These are phyloP conservation scores for Arachis monticola DNA, from an alignment of 331 rosid species.

Conservation along the genomic window DNA sequence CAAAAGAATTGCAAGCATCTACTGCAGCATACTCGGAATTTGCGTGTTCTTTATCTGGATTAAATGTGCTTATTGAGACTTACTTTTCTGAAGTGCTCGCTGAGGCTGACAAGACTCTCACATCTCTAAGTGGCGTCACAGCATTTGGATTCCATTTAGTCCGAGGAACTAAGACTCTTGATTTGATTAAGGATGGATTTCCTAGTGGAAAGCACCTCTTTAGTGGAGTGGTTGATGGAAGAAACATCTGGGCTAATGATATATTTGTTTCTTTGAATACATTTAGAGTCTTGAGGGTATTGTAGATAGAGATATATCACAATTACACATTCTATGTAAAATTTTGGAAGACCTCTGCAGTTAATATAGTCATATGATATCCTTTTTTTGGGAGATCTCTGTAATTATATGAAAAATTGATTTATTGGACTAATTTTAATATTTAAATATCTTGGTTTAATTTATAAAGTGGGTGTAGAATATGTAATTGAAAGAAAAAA, in stretches of 20 bases:
- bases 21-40: constrained; percentile 77
- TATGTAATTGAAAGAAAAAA: too few relatives aligned
- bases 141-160: constrained; percentile 86
- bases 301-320: constrained; percentile 76
- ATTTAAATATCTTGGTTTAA: too few relatives aligned
- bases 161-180: constrained; percentile 83
- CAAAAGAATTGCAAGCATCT: constrained; percentile 74
- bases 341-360: background rate
- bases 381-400: background rate
- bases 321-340: constrained; percentile 21
- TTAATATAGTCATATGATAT: constrained; percentile 17
- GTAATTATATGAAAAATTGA: too few relatives aligned
- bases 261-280: constrained; percentile 65
- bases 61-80: constrained; percentile 83
- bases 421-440: too few relatives aligned
- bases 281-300: constrained; percentile 58
- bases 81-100: constrained; percentile 94
- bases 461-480: too few relatives aligned
- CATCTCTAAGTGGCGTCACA: constrained; percentile 68
- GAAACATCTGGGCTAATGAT: constrained; percentile 97
- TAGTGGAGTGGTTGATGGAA: constrained; percentile 97
- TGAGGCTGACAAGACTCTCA: constrained; percentile 82
- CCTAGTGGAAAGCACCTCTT: constrained; percentile 87
- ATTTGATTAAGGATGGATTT: constrained; percentile 70
- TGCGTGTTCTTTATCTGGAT: constrained; percentile 71